Evolutionary conservation across 2,329 filamentous ascomycete genomes (phyloP), one percentile per base, ranked within the genome.

Genomic region (Phyllosticta paracitricarpa): DNA sequence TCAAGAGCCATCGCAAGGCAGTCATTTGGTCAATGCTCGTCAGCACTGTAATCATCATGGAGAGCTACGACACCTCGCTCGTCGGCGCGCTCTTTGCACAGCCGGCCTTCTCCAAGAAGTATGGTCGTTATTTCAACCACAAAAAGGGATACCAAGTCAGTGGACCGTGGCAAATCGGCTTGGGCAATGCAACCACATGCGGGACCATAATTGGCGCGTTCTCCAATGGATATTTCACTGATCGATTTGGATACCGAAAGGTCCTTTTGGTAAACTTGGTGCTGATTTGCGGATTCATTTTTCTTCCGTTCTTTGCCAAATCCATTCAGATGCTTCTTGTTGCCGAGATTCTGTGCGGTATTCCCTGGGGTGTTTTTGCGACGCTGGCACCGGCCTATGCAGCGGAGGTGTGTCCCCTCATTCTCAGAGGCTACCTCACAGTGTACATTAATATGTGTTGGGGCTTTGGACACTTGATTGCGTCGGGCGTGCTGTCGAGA

Each of bases 21-120:
- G 86, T 95, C 61, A 81, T 78, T 14, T 96, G 90, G 89, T 90
- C 87, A 68, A 71, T 95, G 57, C 78, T 95, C 63, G 91, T 96
- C 72, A 93, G 89, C 12, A 91, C 89, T 0, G 90, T 88, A 71
- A 94, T 96, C 71, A 85, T 85, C 68, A 96, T 96, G 91, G 91
- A 96, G 73, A 90, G 89, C 6, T 94, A 91, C 74, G 89, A 95
- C 71, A 80, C 93, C 63, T 85, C 83, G 65, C 78, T 95, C 63
- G 86, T 93, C 69, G 89, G 87, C 73, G 91, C 89, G 72, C 88
- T 92, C 68, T 91, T 83, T 61, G 76, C 69, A 6, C 76, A 74
- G 57, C 73, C 74, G 2, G 70, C 73, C 53, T 79, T 79, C 72
- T 75, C 78, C 52, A 66, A 66, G 60, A 73, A 74, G 62, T 79